Base-by-base conservation (phyloP, 108 stramenopile species). In the Cyclostephanos invisitatus region DNA sequence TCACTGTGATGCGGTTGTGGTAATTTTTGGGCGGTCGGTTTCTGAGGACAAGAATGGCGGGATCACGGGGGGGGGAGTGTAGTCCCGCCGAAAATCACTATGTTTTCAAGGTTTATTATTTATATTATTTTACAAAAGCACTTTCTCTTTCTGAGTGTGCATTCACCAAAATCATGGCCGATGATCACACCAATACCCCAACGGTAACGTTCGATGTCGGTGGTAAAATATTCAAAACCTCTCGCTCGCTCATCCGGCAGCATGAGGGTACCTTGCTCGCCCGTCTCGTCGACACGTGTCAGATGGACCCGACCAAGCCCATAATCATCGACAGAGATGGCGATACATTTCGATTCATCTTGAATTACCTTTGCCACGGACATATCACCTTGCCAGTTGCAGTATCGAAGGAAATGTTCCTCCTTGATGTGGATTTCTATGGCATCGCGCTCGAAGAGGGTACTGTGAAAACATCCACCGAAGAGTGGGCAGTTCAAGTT, bases 341-440 rank as follows among this genome's bases (percentile, higher is more conserved):
- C 0, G 7, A 1, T 5, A 60, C 42, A 8, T 70, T 70, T 61
- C 42, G 15, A 0, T 27, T 25, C 15, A 59, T 62, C 5, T 27
- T 70, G 27, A 17, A 70, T 21, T 70, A 70, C 21, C 60, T 70
- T 18, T 32, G 69, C 11, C 24, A 64, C 25, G 53, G n/a, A n/a
- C n/a, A n/a, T 11, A 48, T 56, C 9, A 68, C 22, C 8, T 48
- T 68, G 29, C 54, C 54, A n/a, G 7, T 20, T 20, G 22, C 53
- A 14, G 7, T 68, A 22, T 25, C 53, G 17, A 55, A 18, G 21
- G 53, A 56, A 17, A 59, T 56, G 57, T 68, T 68, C 22, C 67
- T 68, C 22, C 54, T 53, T 38, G 67, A 56, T 24, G 1, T 68
- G 67, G 53, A 68, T 25, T 68, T 56, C 25, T 68, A 68, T 24